Evolutionary conservation across 352 stramenopile genomes (phyloP), one percentile per base, ranked within the genome.

Genomic region (Phytophthora pisi): DNA sequence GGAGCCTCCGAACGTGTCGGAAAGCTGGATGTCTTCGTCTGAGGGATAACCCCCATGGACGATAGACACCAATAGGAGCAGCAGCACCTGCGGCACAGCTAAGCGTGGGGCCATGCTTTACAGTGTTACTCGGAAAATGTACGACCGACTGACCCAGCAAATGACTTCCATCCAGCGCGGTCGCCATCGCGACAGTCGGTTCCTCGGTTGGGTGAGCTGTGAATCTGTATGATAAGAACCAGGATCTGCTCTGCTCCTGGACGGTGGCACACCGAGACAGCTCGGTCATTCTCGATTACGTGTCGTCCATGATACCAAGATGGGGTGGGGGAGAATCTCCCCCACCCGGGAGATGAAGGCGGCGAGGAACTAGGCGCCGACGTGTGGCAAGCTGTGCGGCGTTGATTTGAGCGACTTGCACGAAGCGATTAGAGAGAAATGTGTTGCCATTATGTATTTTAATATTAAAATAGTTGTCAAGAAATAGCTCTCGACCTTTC

Each of bases 21-120:
- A 72, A 4, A 78, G 61, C 38, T 67, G 51, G 38, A 78, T 69
- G n/a, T 78, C 62, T 51, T 78, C 70, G 46, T 78, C 59, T 23
- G 43, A 73, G 24, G 47, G 58, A 24, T 23, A 23, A 2, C 1
- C 7, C 3, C 64, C 54, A 10, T 69, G 30, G 9, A 66, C 53
- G 40, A 5, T 2, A 16, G 57, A 34, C 10, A 65, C 28, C 26
- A 64, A 45, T 26, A 76, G 34, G 15, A 76, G 54, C 43, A 66
- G n/a, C 31, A 75, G 38, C 18, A 43, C 16, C 38, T 45, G 57
- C 11, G 72, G 26, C 20, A 75, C 26, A 0, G 51, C 11, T 8
- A 70, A 5, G 31, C 26, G 20, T 20, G 20, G 30, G 26, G 53
- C 36, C 58, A 69, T 76, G 9, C 1, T 16, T 43, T 34, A 34